Evolutionary conservation across 805 yeast genomes (phyloP).

Genomic region (Debaryomyces prosopidis): DNA sequence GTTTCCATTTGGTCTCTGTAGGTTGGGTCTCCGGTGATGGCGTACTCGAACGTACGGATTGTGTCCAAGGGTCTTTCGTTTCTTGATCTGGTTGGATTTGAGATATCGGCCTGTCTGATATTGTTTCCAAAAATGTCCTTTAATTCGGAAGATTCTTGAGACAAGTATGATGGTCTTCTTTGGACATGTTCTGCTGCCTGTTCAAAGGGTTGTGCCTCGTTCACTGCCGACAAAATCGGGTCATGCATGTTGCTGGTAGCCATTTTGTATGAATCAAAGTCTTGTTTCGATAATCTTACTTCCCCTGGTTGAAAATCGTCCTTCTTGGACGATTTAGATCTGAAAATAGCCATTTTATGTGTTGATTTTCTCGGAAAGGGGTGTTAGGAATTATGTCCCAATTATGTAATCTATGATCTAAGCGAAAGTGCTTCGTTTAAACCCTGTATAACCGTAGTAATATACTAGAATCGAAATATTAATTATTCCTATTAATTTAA

Average conservation of each 20-base stretch:
- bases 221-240: conserved; percentile 91
- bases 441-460: too few species aligned
- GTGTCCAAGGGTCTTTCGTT: conserved; percentile 98
- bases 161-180: conserved; percentile 43
- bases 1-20: conserved; percentile 84
- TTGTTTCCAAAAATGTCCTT: conserved; percentile 86
- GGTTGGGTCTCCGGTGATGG: conserved; percentile 84
- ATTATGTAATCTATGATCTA: background rate
- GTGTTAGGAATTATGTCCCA: too few species aligned
- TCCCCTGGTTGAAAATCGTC: conserved; percentile 16
- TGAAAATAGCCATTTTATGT: conserved; percentile 30
- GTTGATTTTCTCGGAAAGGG: too few species aligned
- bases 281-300: conserved; percentile 24
- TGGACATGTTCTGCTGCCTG: conserved; percentile 38
- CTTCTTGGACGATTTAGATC: conserved; percentile 23
- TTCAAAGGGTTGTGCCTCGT: conserved; percentile 95
- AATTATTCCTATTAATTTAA: too few species aligned
- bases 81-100: conserved; percentile 90
- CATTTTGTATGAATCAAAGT: conserved; percentile 50
- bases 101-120: conserved; percentile 76
- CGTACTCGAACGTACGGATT: conserved; percentile 87
- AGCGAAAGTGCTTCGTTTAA: background rate
- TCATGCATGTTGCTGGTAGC: conserved; percentile 70
- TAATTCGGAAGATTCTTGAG: conserved; percentile 54
- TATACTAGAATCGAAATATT: too few species aligned